Evolutionary conservation across 345 rosid genomes (phyloP), one percentile per base, ranked within the genome.

Genomic region (Rhizophora apiculata): DNA sequence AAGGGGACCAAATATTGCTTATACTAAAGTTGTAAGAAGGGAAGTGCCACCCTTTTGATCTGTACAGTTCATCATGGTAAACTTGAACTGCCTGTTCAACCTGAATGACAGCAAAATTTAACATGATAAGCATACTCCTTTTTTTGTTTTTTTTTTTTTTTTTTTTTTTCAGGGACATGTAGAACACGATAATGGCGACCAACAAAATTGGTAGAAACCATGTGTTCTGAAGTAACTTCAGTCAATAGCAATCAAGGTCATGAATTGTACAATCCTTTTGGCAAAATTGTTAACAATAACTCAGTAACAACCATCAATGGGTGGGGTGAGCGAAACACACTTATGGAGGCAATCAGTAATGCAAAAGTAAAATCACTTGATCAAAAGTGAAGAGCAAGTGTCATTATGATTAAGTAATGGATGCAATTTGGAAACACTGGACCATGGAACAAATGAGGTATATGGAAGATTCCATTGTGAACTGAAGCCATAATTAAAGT

Each of bases 1-100:
- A 92, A 34, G 99, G 99, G 9, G 99, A 81, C 99, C 99, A 95
- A 55, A 92, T 72, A 74, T 81, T 87, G 6, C 89, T 87, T 67
- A 95, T 31, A 1, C 87, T 78, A 58, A 95, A 80, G 81, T 90
- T 92, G 73, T 89, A 82, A 20, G 86, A 70, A 2, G 84, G 85
- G 53, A 92, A 95, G 61, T 71, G 82, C 99, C 99, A 95, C 76
- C 86, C 72, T 63, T 84, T 88, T 5, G 97, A 88, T 75, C 57
- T 87, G 85, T 80, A 88, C 43, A 87, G 86, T 73, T 85, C 89
- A 46, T 92, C 99, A 32, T 89, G 97, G 85, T 88, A 91, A 56
- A 88, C 87, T 72, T 87, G 93, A 60, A 82, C 80, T 5, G 92
- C 87, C 11, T 65, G 74, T 63, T 95, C 99, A 37, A 84, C 96